phyloP scores from a whole-genome alignment of 2,329 filamentous ascomycete species.

The Dichotomopilus funicola region DNA sequence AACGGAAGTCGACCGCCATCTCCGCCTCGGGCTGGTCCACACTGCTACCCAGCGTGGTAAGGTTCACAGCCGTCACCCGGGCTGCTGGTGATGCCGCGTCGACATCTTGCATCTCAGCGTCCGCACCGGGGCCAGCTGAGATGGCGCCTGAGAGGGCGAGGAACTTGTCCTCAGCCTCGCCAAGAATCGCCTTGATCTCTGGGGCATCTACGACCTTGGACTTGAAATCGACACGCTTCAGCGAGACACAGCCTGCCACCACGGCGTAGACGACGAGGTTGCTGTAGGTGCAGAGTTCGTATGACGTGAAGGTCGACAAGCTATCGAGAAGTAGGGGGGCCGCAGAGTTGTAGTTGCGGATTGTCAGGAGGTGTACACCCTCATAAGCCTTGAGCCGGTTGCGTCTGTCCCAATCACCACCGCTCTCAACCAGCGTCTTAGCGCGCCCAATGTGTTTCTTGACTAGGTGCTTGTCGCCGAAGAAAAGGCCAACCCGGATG shows the following conservation, averaged over 20 bases:
- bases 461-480: conserved; percentile 83
- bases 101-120: conserved; percentile 67
- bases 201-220: conserved; percentile 97
- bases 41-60: conserved; percentile 71
- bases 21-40: conserved; percentile 70
- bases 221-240: conserved; percentile 98
- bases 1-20: conserved; percentile 78
- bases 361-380: conserved; percentile 84
- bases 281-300: conserved; percentile 96
- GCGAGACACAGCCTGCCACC: conserved; percentile 83
- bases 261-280: conserved; percentile 92
- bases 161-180: conserved; percentile 81
- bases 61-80: conserved; percentile 69
- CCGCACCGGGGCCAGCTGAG: conserved; percentile 73
- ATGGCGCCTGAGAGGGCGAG: conserved; percentile 72
- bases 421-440: conserved; percentile 82
- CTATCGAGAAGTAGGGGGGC: conserved; percentile 94
- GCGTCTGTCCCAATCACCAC: conserved; percentile 96
- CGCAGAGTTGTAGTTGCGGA: conserved; percentile 82
- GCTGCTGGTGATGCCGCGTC: conserved; percentile 39
- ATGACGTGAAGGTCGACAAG: conserved; percentile 95
- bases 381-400: conserved; percentile 99
- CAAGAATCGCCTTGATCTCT: conserved; percentile 95
- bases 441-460: conserved; percentile 93
- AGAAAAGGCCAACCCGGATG: conserved; percentile 93